Conservation (phyloP, 106 monocot species). For the Dendrobium huoshanense region DNA sequence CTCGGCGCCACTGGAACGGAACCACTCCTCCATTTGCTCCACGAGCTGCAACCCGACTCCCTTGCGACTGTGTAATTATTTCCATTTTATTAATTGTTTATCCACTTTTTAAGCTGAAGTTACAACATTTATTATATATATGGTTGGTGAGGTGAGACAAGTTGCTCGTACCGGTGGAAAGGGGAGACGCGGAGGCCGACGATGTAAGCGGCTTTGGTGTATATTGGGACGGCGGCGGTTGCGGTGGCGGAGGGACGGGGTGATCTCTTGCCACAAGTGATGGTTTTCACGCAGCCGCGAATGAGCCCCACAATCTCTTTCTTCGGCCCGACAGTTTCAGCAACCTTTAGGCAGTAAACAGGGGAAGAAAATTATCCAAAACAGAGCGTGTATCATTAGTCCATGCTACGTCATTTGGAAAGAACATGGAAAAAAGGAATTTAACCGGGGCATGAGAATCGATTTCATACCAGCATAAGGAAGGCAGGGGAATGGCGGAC, state of each 20-base stretch:
- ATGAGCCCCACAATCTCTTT: slow-evolving; percentile 56
- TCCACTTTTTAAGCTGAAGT: not conserved
- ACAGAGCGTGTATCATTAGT: not conserved
- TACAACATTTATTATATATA: not conserved
- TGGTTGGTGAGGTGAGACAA: not conserved
- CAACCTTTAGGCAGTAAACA: slow-evolving; percentile 21
- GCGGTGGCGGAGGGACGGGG: slow-evolving; percentile 5
- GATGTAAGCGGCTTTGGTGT: slow-evolving; percentile 51
- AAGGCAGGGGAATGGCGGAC: slow-evolving; percentile 32
- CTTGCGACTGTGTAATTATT: slow-evolving; percentile 29
- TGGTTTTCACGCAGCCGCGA: slow-evolving; percentile 66
- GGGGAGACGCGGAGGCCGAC: slow-evolving; percentile 74
- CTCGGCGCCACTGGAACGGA: slow-evolving; percentile 45
- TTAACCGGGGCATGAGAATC: not conserved
- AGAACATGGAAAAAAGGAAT: not conserved
- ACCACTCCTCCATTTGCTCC: slow-evolving; percentile 52
- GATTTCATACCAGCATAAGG: slow-evolving; percentile 28
- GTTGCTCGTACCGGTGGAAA: slow-evolving; percentile 32
- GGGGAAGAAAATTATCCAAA: not conserved
- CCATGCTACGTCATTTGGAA: not conserved
- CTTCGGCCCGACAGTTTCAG: slow-evolving; percentile 34
- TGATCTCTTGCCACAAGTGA: slow-evolving; percentile 49
- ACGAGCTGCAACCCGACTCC: slow-evolving; percentile 60
- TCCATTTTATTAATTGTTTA: not conserved
- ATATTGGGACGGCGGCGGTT: slow-evolving; percentile 14